Base-by-base conservation (phyloP, 1,284 basidiomycete genomes). In the Singerocomus rubriflavus region DNA sequence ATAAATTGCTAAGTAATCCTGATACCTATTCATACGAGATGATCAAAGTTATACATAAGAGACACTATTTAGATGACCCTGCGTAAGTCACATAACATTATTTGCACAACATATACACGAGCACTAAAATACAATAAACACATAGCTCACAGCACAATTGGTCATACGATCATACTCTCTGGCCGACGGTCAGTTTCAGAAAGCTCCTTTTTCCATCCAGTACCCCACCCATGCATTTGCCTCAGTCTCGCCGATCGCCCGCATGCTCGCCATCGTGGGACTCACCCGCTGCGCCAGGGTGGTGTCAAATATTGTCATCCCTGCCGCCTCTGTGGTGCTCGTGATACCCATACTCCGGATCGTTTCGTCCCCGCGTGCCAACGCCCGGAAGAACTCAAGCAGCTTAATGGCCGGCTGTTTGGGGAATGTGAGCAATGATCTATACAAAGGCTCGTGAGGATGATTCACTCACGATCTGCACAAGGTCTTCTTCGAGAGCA, bases 201-300 rank as follows among this genome's bases (percentile, higher is more conserved):
- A 14, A 46, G 29, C 27, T 5, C 34, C 44, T n/a, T 35, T 41
- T 2, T 30, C 11, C 12, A 10, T 43, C 52, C 52, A 53, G 25
- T 53, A 50, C 14, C 39, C n/a, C 6, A 53, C 52, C 52, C 52
- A 53, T 31, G 38, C 33, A 13, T 16, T 16, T 11, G 53, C 37
- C 2, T 54, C 47, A 33, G 16, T 40, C 35, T 35, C 40, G 11
- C 40, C 40, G 2, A 55, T 4, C 3, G 31, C 40, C 31, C 9
- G 21, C 45, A 53, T 53, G 5, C 4, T 17, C 13, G 27, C 40
- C 44, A 53, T 38, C 39, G 52, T 53, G 44, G 2, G 11, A 10
- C 52, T 54, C 2, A 50, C 16, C 1, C 27, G 30, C 2, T 21
- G 45, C 8, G 45, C 35, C 3, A 54, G 49, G 6, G 3, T 4